Evolutionary conservation across 257 asterid genomes (phyloP).

Genomic region (Verbascum thapsus): DNA sequence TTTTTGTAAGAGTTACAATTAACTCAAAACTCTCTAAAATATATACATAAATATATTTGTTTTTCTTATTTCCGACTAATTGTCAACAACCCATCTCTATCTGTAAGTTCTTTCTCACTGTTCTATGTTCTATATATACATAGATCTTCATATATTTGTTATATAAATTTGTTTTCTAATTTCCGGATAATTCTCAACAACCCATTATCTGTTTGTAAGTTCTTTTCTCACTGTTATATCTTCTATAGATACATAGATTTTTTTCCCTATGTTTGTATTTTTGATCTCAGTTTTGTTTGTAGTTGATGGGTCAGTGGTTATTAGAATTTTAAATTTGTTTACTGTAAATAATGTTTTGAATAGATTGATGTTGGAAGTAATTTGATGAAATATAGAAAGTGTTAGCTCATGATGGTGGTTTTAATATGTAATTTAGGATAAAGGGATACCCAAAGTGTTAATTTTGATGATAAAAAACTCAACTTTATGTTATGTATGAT

Average conservation of each 20-base stretch:
- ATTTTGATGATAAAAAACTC: constrained; percentile 1
- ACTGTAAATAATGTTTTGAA: constrained; percentile 5
- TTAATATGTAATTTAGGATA: neutral
- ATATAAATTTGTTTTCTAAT: too few relatives aligned
- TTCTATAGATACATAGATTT: too few relatives aligned
- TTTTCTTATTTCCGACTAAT: neutral
- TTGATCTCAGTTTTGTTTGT: neutral
- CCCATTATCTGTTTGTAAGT: too few relatives aligned
- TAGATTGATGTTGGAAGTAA: too few relatives aligned
- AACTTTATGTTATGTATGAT: neutral
- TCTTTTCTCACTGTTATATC: too few relatives aligned
- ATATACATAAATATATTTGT: neutral
- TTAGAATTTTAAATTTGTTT: neutral
- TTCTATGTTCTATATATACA: neutral
- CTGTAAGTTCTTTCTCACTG: constrained; percentile 13
- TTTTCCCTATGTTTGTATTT: too few relatives aligned
- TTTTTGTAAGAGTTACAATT: too few relatives aligned
- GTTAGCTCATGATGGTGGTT: too few relatives aligned
- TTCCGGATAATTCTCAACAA: too few relatives aligned
- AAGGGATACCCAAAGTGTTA: neutral
- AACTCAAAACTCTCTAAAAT: too few relatives aligned
- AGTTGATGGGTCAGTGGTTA: neutral
- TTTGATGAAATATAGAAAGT: too few relatives aligned
- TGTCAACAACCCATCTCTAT: constrained; percentile 20
- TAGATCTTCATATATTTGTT: neutral